Base-by-base conservation (phyloP, 495 filamentous ascomycete species). In the Lepraria neglecta region DNA sequence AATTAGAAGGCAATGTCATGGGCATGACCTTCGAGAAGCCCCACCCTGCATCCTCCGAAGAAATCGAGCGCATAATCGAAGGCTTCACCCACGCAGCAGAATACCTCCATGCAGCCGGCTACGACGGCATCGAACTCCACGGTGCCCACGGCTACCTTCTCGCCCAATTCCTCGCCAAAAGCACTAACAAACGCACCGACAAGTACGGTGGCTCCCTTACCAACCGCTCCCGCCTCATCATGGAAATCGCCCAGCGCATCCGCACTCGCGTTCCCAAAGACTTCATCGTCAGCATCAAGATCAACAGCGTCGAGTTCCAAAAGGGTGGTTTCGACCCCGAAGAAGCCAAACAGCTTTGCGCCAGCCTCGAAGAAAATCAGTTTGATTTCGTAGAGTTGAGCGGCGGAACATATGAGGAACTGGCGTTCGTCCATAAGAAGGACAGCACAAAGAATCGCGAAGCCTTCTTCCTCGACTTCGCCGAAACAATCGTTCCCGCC, bases 291-390 rank as follows among this genome's bases (percentile, higher is more conserved):
- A 75, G 78, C 48, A 84, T 86, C 70, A 88, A 88, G 72, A 71
- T 88, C 67, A 88, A 88, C 72, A 83, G 78, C 64, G 83, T 85
- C 63, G 84, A 88, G 69, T 87, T 87, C 70, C 82, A 89, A 67
- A 74, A 79, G 17, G 71, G 76, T 17, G 84, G 84, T 12, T 81
- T 87, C 67, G 61, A 75, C 42, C 69, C 79, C 7, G 77, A 82
- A 24, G 85, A 87, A 51, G 79, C 80, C 10, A 74, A 73, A 60
- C 60, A 74, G n/a, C 73, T 87, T 3, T 83, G 82, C 65, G 64
- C 70, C 50, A 69, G 75, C 15, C 76, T 87, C 6, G 85, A 88
- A 65, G 58, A 71, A 43, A 73, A 77, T 56, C 30, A 62, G 4
- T 84, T 87, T 67, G 85, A 88, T 67, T 84, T 83, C 65, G 78